Conservation (phyloP, 2,329 filamentous ascomycete genomes). For the Pseudopyrenochaeta lycopersici region DNA sequence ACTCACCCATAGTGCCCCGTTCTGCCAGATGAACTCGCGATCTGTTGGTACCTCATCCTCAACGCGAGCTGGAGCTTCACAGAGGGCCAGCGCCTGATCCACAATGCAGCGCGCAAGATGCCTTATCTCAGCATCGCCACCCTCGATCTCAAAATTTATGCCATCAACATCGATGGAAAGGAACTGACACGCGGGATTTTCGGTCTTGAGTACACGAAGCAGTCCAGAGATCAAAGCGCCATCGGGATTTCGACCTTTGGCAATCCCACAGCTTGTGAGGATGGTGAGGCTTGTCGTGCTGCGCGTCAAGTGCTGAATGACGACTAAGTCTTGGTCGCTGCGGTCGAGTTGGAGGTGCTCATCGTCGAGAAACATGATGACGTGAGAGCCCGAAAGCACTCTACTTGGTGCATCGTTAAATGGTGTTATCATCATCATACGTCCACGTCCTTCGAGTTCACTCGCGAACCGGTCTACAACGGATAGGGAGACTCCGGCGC, state of each 20-base stretch:
- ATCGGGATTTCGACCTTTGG: conserved; percentile 16
- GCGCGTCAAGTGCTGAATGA: conserved; percentile 4
- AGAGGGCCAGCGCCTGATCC: conserved; percentile 15
- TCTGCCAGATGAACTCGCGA: conserved; percentile 26
- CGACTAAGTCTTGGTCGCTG: neutral
- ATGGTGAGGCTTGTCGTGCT: conserved; percentile 16
- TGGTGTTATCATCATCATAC: neutral
- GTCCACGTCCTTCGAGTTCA: conserved; percentile 1
- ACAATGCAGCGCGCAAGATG: conserved; percentile 17
- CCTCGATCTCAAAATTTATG: neutral
- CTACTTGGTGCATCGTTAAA: neutral
- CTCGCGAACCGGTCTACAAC: neutral
- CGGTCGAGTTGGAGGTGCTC: conserved; percentile 2
- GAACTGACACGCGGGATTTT: conserved; percentile 14
- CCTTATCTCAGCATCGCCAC: conserved; percentile 3
- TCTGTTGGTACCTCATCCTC: conserved; percentile 13
- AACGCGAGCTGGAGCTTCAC: conserved; percentile 1
- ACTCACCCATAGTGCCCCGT: conserved; percentile 27
- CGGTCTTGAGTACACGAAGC: conserved; percentile 15
- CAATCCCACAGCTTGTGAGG: conserved; percentile 14
- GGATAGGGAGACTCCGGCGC: neutral
- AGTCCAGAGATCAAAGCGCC: conserved; percentile 20
- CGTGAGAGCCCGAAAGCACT: neutral
- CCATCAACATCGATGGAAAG: conserved; percentile 17
- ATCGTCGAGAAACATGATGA: conserved; percentile 5